Percentiles rank a stretch among this genome's conserved stretches.
These are phyloP conservation scores for Volvariella volvacea DNA, from an alignment of 1,284 basidiomycete species.

Conservation along the genomic window DNA sequence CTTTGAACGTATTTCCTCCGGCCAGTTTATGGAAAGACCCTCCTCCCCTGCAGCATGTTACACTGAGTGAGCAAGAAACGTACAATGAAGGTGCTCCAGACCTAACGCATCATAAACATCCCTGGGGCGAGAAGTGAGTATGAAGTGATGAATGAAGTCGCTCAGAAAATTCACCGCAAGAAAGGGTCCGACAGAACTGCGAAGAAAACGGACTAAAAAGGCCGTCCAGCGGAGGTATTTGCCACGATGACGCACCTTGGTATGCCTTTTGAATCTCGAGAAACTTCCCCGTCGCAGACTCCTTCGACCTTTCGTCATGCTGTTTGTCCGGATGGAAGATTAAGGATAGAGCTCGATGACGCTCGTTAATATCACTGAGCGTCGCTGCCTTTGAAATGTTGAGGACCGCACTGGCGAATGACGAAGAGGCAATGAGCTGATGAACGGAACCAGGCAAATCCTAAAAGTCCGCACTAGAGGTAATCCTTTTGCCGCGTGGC, in stretches of 20 bases:
- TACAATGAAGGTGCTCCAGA: constrained; percentile 14
- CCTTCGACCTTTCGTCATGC: constrained; percentile 48
- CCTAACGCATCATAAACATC: constrained; percentile 76
- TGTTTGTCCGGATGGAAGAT: constrained; percentile 86
- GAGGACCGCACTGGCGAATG: constrained; percentile 46
- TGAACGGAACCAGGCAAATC: not conserved
- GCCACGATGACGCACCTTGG: constrained; percentile 41
- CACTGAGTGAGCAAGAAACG: constrained; percentile 1
- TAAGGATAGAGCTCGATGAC: constrained; percentile 66
- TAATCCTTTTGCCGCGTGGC: constrained; percentile 12
- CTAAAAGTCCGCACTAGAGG: constrained; percentile 19
- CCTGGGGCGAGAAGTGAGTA: constrained; percentile 22
- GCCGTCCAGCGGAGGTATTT: constrained; percentile 8
- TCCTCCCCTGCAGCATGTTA: constrained; percentile 36
- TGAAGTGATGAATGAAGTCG: constrained; percentile 11
- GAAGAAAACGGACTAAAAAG: constrained; percentile 10
- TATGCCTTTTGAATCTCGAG: constrained; percentile 76
- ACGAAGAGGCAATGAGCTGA: not conserved
- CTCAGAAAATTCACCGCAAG: constrained; percentile 40
- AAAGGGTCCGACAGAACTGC: constrained; percentile 72
- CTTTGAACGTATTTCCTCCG: constrained; percentile 34
- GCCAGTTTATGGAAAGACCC: constrained; percentile 40
- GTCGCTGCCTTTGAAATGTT: constrained; percentile 63
- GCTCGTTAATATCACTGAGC: constrained; percentile 63
- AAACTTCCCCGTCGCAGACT: constrained; percentile 59